Base-by-base conservation (phyloP, 192 early-diverging fungal genomes). In the Coemansia sp. region DNA sequence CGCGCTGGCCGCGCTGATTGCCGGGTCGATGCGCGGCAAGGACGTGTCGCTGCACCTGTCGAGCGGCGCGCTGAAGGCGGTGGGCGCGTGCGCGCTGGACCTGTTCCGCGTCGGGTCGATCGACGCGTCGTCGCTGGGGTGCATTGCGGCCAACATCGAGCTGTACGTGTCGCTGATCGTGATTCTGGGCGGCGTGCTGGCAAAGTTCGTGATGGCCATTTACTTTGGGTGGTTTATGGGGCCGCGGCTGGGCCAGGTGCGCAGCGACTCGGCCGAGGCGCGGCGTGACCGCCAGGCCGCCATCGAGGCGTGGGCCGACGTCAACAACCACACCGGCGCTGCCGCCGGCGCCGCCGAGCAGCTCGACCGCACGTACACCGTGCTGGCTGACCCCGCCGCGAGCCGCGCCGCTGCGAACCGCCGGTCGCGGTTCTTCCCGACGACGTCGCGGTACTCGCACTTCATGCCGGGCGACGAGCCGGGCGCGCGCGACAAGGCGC, bases 121-220 rank as follows among this genome's bases (percentile, higher is more conserved):
- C 51, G 94, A 97, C 70, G 80, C 89, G 20, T 86, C 86, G 40
- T 88, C 89, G 4, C 73, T 92, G 31, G 94, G 94, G 0, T 97
- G 95, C 76, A 89, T 94, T 39, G 84, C 92, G 3, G 89, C 93
- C 0, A 87, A 88, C 73, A 77, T 73, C 67, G 84, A 63, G 20
- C 76, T 47, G 2, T 76, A 85, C 22, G 86, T 89, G 62, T 88
- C 90, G 0, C 88, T 84, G 59, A 78, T 89, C 5, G 67, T 89
- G 27, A 85, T 96, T 68, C 91, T 94, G 38, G 93, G 93, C 47
- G 89, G 91, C 70, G 87, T 96, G 42, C 94, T 93, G 83, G 87
- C 62, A 66, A 79, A 71, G 36, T 87, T 66, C 70, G 73, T 68
- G 46, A 59, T 66, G 25, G 65, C 78, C 25, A 80, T 62, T 66